These are phyloP conservation scores for Podaxis mareebaensis DNA, from an alignment of 768 basidiomycete species.

Conservation along the genomic window DNA sequence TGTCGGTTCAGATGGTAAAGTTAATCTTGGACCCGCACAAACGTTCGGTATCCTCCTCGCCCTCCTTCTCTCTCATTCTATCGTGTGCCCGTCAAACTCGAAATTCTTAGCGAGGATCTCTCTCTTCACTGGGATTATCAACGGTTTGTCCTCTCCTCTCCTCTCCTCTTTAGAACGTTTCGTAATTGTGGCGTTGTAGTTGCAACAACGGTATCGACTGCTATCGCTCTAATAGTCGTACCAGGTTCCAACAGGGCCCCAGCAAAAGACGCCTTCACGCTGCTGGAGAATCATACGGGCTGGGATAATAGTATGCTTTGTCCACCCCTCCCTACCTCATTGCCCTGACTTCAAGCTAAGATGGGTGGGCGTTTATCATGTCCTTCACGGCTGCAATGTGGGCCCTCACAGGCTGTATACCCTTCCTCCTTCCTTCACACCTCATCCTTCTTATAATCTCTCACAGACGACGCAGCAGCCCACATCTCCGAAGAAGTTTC, in stretches of 20 bases:
- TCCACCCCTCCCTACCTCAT: background rate
- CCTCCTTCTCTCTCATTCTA: conserved; percentile 53
- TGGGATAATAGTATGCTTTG: conserved; percentile 46
- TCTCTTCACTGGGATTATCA: conserved; percentile 55
- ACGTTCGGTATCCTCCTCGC: conserved; percentile 61
- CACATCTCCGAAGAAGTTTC: conserved; percentile 66
- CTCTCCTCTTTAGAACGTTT: background rate
- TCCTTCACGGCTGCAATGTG: conserved; percentile 67
- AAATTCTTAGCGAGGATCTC: conserved; percentile 56
- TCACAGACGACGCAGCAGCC: conserved; percentile 61
- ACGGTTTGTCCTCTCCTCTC: conserved; percentile 33
- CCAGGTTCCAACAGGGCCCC: conserved; percentile 50
- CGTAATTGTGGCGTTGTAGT: conserved; percentile 31
- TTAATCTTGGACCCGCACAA: conserved; percentile 45
- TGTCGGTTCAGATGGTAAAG: conserved; percentile 50
- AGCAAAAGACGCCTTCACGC: conserved; percentile 56
- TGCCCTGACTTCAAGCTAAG: conserved; percentile 27
- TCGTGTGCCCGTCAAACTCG: conserved; percentile 62
- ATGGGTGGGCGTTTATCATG: conserved; percentile 63
- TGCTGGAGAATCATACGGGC: conserved; percentile 63
- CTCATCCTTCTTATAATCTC: background rate
- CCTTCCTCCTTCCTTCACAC: background rate
- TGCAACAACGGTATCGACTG: conserved; percentile 57
- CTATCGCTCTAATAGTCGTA: conserved; percentile 49
- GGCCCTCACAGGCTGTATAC: conserved; percentile 63